These are phyloP conservation scores for Nyctanthes arbortristis DNA, from an alignment of 257 asterid genomes.

Conservation along the genomic window DNA sequence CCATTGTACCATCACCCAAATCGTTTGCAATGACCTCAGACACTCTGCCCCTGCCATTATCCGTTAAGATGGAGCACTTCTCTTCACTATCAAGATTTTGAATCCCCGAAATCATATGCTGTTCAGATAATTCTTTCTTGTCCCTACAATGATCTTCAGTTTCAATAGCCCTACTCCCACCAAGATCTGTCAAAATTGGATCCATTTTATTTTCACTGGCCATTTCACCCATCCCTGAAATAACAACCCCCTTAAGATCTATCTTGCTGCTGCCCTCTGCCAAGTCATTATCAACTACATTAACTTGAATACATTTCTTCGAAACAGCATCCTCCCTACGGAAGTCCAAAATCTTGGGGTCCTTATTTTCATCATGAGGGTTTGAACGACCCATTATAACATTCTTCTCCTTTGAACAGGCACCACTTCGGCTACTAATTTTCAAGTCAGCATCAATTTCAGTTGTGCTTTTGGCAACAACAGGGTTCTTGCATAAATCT, in stretches of 20 bases:
- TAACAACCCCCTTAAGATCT: not conserved
- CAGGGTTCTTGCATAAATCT: constrained; percentile 14
- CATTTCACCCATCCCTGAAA: not conserved
- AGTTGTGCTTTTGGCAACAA: constrained; percentile 20
- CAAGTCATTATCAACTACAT: constrained; percentile 13
- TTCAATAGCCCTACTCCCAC: not conserved
- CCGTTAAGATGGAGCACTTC: constrained; percentile 3
- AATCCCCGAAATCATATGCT: not conserved
- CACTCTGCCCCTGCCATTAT: not conserved
- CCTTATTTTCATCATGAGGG: constrained; percentile 6
- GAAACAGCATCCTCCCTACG: constrained; percentile 20
- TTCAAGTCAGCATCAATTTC: constrained; percentile 21
- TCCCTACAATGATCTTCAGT: constrained; percentile 13
- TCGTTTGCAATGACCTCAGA: constrained; percentile 1
- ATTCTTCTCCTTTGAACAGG: constrained; percentile 11
- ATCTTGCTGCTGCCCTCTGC: not conserved
- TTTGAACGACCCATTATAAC: constrained; percentile 3
- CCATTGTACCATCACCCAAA: constrained; percentile 3
- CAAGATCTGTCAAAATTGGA: constrained; percentile 2
- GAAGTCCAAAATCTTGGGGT: constrained; percentile 14
- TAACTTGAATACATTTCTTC: constrained; percentile 10
- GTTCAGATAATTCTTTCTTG: constrained; percentile 3
- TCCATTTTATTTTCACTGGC: not conserved
- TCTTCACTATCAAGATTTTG: not conserved
- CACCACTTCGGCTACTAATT: constrained; percentile 16